Conservation (phyloP, 1,284 basidiomycete genomes). For the Cronartium quercuum region DNA sequence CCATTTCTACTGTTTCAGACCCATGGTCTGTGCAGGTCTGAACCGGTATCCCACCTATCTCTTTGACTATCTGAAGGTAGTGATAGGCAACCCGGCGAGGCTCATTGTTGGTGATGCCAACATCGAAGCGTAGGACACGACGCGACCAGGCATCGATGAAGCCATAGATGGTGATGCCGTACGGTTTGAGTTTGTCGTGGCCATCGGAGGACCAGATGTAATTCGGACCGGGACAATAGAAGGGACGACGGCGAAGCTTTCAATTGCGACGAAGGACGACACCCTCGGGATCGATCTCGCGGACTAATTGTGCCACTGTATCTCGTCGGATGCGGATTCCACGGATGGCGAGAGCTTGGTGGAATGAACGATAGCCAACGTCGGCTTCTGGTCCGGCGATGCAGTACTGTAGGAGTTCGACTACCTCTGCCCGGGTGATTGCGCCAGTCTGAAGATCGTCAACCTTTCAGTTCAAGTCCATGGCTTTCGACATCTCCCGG, state of each 20-base stretch:
- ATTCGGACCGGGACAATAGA: not conserved
- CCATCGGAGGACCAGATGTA: conserved; percentile 6
- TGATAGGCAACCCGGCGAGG: not conserved
- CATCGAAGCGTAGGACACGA: not conserved
- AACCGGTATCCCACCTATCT: not conserved
- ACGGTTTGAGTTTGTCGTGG: conserved; percentile 7
- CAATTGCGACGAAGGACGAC: not conserved
- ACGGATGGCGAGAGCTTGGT: not conserved
- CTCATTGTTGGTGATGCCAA: conserved; percentile 2
- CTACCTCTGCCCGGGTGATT: not conserved
- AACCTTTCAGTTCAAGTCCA: not conserved
- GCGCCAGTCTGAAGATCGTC: not conserved
- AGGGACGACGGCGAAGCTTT: not conserved
- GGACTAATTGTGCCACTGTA: not conserved
- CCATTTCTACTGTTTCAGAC: not conserved
- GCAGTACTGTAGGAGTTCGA: not conserved
- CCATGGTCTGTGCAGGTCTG: not conserved
- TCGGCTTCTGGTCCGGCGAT: not conserved
- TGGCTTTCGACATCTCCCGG: not conserved
- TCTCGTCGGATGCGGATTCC: not conserved
- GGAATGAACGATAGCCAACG: not conserved
- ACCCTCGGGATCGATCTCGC: conserved; percentile 1
- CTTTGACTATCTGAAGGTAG: not conserved
- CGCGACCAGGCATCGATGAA: conserved; percentile 3
- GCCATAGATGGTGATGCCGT: not conserved